phyloP scores from a whole-genome alignment of 1,284 basidiomycete species.

The Farysia itapuensis region DNA sequence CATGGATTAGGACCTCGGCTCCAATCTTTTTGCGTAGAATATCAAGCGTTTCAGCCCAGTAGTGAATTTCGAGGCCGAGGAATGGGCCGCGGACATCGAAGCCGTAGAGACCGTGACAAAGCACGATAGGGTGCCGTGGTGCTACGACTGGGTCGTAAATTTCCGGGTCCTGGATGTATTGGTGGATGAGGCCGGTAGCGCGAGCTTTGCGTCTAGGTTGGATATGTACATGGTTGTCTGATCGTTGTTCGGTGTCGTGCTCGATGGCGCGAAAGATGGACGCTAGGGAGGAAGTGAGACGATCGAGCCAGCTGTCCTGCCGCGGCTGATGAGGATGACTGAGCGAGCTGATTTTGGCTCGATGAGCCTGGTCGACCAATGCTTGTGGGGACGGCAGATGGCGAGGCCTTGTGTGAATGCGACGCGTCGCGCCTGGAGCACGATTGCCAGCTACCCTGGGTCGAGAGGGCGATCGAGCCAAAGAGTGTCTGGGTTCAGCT shows the following conservation, averaged over 20 bases:
- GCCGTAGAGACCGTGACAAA: slow-evolving; percentile 88
- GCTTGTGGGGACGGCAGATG: background rate
- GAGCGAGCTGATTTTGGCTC: slow-evolving; percentile 12
- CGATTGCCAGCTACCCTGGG: no score
- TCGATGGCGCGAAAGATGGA: slow-evolving; percentile 18
- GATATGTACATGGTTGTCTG: background rate
- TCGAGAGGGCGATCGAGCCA: no score
- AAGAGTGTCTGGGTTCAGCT: no score
- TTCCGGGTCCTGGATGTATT: slow-evolving; percentile 42
- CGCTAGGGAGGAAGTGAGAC: slow-evolving; percentile 10
- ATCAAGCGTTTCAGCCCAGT: slow-evolving; percentile 87
- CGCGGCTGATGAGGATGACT: slow-evolving; percentile 16
- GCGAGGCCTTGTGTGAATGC: background rate
- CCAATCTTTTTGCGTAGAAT: slow-evolving; percentile 80
- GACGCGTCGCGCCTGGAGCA: no score
- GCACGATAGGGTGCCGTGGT: slow-evolving; percentile 84
- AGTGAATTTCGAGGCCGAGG: slow-evolving; percentile 74
- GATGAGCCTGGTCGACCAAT: background rate
- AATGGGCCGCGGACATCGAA: slow-evolving; percentile 83
- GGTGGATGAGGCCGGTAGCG: slow-evolving; percentile 25
- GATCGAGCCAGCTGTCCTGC: slow-evolving; percentile 24
- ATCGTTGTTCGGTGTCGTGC: slow-evolving; percentile 7
- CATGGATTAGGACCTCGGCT: slow-evolving; percentile 90
- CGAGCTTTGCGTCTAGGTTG: slow-evolving; percentile 6
- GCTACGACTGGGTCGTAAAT: slow-evolving; percentile 66